phyloP scores from a whole-genome alignment of 2,329 filamentous ascomycete species.

The Shiraia bambusicola region DNA sequence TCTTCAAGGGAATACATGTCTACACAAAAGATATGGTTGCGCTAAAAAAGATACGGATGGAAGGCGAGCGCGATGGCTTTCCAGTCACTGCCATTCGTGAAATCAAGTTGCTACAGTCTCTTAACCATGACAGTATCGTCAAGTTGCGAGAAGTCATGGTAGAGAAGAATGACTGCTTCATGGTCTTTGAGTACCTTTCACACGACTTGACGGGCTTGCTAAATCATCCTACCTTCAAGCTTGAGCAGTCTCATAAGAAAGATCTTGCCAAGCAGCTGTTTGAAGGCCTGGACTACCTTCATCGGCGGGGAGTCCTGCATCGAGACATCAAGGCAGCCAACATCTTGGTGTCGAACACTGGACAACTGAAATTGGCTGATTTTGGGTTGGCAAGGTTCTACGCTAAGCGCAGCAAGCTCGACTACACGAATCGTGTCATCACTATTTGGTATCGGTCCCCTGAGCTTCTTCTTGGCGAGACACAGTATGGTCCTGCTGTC shows the following conservation, averaged over 20 bases:
- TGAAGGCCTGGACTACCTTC: slow-evolving; percentile 89
- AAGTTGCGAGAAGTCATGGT: slow-evolving; percentile 92
- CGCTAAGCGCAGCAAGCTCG: slow-evolving; percentile 83
- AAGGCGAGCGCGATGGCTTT: slow-evolving; percentile 86
- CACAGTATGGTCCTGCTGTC: slow-evolving; percentile 96
- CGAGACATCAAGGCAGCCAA: slow-evolving; percentile 98
- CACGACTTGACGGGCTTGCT: slow-evolving; percentile 93
- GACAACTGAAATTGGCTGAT: slow-evolving; percentile 88
- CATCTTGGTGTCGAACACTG: slow-evolving; percentile 87
- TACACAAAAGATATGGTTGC: slow-evolving; percentile 83
- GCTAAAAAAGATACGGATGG: slow-evolving; percentile 90
- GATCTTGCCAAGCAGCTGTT: slow-evolving; percentile 91
- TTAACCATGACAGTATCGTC: slow-evolving; percentile 81
- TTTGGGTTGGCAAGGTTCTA: slow-evolving; percentile 97
- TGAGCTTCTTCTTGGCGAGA: slow-evolving; percentile 84
- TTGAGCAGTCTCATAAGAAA: slow-evolving; percentile 86
- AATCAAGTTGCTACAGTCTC: slow-evolving; percentile 86
- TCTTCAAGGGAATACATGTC: slow-evolving; percentile 92
- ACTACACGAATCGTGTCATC: slow-evolving; percentile 98
- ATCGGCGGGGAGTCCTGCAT: slow-evolving; percentile 89
- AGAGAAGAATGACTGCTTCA: slow-evolving; percentile 97
- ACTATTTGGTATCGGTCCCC: slow-evolving; percentile 99
- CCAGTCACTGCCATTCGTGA: slow-evolving; percentile 89
- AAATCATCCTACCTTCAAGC: slow-evolving; percentile 88
- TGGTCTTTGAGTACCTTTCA: slow-evolving; percentile 98